These are phyloP conservation scores for Aaosphaeria pasadenensis DNA, from an alignment of 2,329 filamentous ascomycete genomes.

Conservation along the genomic window DNA sequence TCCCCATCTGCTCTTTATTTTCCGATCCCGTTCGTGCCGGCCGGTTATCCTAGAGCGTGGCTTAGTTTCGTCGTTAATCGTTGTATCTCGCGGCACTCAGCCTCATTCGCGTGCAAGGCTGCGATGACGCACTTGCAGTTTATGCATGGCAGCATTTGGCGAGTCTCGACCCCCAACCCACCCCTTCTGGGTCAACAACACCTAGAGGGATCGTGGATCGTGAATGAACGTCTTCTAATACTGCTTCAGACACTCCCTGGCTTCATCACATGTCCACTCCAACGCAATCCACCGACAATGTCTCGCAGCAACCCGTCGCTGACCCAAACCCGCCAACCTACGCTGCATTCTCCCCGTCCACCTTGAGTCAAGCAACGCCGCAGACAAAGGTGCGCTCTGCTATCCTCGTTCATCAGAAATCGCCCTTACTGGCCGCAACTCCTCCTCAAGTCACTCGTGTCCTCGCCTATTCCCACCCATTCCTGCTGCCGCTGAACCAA, in stretches of 20 bases:
- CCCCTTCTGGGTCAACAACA: constrained; percentile 7
- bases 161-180: constrained; percentile 14
- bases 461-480: constrained; percentile 92
- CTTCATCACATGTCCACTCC: constrained; percentile 41
- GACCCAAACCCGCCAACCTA: constrained; percentile 66
- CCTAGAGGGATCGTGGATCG: constrained; percentile 3
- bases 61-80: constrained; percentile 2
- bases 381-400: constrained; percentile 78
- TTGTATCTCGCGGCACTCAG: constrained; percentile 13
- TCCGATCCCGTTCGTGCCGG: too few relatives aligned
- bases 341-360: constrained; percentile 85
- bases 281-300: constrained; percentile 35
- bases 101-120: constrained; percentile 17
- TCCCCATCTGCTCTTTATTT: too few relatives aligned
- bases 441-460: constrained; percentile 93
- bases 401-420: constrained; percentile 96
- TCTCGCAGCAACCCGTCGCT: constrained; percentile 33
- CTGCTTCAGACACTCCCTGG: constrained; percentile 38
- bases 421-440: constrained; percentile 85
- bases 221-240: constrained; percentile 15
- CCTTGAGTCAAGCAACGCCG: constrained; percentile 65
- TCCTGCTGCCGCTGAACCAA: constrained; percentile 84
- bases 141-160: constrained; percentile 45
- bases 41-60: constrained; percentile 4
- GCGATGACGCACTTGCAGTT: constrained; percentile 34